These are phyloP conservation scores for Mortierella sp. DNA, from an alignment of 371 early-diverging fungal genomes.

Conservation along the genomic window DNA sequence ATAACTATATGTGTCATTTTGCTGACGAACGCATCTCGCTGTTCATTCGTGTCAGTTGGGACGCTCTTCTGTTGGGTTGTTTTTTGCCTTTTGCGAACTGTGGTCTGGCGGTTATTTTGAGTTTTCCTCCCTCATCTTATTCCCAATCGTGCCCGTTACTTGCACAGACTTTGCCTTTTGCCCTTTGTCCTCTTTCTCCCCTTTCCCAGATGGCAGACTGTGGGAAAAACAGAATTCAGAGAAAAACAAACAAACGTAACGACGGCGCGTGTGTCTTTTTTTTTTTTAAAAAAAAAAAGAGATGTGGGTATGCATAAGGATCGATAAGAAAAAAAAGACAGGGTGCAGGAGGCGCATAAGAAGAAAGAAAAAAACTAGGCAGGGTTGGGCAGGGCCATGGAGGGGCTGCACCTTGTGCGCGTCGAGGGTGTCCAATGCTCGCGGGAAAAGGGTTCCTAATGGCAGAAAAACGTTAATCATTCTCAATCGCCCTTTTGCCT, in stretches of 20 bases:
- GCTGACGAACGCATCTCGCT: neutral
- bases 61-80: neutral
- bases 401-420: neutral
- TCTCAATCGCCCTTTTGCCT: neutral
- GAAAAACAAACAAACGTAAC: neutral
- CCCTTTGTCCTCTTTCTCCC: neutral
- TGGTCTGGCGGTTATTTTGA: neutral
- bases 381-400: neutral
- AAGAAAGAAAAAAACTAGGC: neutral
- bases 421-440: neutral
- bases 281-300: neutral
- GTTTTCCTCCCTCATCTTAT: neutral
- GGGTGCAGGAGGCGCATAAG: neutral
- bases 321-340: neutral
- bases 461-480: too few species aligned
- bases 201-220: neutral
- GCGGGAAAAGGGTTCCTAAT: neutral
- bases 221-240: neutral
- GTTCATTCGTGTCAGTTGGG: neutral
- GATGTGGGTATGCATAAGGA: neutral
- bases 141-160: neutral
- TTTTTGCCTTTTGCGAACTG: neutral
- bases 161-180: neutral
- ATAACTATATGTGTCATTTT: neutral
- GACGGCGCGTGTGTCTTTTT: neutral